Base-by-base conservation (phyloP, 306 rosid species). In the Leucaena leucocephala region DNA sequence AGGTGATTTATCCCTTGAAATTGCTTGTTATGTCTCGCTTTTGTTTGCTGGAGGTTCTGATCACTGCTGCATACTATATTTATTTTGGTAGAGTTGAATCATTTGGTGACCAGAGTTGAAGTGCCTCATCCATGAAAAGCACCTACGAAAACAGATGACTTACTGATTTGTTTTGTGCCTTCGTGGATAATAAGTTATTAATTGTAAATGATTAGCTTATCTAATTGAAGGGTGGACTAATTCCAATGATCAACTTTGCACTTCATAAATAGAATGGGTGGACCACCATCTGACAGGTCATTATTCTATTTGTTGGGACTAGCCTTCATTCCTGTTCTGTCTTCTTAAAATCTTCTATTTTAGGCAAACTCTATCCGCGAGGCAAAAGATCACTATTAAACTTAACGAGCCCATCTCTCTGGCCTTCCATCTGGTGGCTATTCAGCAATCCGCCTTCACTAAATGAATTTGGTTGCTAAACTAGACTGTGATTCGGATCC, bases 201-300 rank as follows among this genome's bases (percentile, higher is more conserved):
- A 49, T 39, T 70, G 59, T 16, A 17, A 81, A 49, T 43, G 71
- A 70, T 38, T 4, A 2, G 58, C 65, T 7, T 69, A 64, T 67
- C 38, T 49, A 45, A 77, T 15, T 73, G 43, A 77, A 68, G 52
- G 14, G 14, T 42, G 11, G 40, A 67, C 16, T 66, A 40, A 40
- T 17, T 66, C 44, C 35, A 9, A 10, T 67, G 49, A 40, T 40
- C 35, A 69, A 50, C 57, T 42, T 50, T 81, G 49, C 75, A 66
- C 58, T 67, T 38, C 17, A 77, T 46, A 72, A 35, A 54, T 71
- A 82, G 75, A 71, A 77, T 65, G 45, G 49, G 76, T 44, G 43
- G 33, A 17, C 35, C 8, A 8, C 7, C 70, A 65, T 38, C 34
- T 66, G 71, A 22, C 16, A 17, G 16, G 50, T 66, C 71, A 3